Percentiles rank a stretch among this genome's conserved stretches.
Evolutionary conservation across 2,329 filamentous ascomycete species (phyloP).

Genomic region (Aspergillus japonicus): DNA sequence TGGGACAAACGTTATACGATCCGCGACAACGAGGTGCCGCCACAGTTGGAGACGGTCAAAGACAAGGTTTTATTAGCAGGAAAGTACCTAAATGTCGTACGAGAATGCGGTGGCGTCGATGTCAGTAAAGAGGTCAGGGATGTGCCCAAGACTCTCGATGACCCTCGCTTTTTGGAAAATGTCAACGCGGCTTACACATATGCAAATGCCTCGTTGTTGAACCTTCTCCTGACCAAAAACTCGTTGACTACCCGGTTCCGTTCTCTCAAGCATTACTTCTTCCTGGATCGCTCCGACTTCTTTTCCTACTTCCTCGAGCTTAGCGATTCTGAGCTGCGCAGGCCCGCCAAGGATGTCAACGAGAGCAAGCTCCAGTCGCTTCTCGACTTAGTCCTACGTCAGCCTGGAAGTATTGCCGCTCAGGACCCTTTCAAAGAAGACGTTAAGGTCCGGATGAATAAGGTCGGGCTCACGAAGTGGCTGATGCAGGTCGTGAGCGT

Average conservation of each 20-base stretch:
- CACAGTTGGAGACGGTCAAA: conserved; percentile 85
- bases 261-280: conserved; percentile 98
- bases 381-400: conserved; percentile 92
- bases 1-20: conserved; percentile 98
- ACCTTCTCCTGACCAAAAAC: conserved; percentile 87
- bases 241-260: conserved; percentile 80
- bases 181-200: conserved; percentile 93
- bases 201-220: conserved; percentile 89
- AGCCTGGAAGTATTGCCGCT: conserved; percentile 89
- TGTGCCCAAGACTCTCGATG: conserved; percentile 89
- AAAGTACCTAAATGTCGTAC: conserved; percentile 96
- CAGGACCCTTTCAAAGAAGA: conserved; percentile 98
- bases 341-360: conserved; percentile 84
- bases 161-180: conserved; percentile 88
- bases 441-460: conserved; percentile 96
- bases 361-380: conserved; percentile 90
- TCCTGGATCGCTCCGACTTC: conserved; percentile 95
- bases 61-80: conserved; percentile 93
- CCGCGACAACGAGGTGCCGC: conserved; percentile 84
- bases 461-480: conserved; percentile 87
- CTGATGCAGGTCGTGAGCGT: conserved; percentile 96
- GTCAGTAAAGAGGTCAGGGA: conserved; percentile 84
- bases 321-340: conserved; percentile 82
- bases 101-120: conserved; percentile 94
- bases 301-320: conserved; percentile 98